Evolutionary conservation across 2,329 filamentous ascomycete genomes (phyloP).

Genomic region (Amphichorda felina): DNA sequence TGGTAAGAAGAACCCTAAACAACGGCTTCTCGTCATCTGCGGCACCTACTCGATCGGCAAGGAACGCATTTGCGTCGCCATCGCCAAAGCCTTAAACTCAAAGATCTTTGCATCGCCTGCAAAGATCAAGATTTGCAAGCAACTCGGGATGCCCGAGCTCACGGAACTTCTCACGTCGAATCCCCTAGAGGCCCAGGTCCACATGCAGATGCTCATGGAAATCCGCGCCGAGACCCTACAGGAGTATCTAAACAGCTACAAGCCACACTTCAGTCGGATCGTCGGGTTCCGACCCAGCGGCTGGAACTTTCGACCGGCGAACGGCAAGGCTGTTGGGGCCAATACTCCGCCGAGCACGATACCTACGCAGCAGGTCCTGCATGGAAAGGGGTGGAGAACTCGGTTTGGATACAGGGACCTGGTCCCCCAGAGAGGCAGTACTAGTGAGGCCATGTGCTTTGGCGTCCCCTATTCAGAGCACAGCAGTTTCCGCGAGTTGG

Average conservation of each 20-base stretch:
- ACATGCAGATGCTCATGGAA: conserved; percentile 95
- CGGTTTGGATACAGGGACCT: conserved; percentile 62
- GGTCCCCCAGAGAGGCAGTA: conserved; percentile 72
- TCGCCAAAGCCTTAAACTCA: conserved; percentile 71
- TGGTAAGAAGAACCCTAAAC: conserved; percentile 11
- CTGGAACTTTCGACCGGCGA: conserved; percentile 78
- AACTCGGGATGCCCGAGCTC: conserved; percentile 78
- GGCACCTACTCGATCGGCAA: conserved; percentile 98
- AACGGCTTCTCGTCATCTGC: conserved; percentile 78
- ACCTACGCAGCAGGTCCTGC: conserved; percentile 37
- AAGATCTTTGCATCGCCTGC: conserved; percentile 81
- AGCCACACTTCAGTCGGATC: conserved; percentile 71
- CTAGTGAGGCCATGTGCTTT: conserved; percentile 72
- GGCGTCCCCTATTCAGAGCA: conserved; percentile 95
- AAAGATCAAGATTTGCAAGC: conserved; percentile 76
- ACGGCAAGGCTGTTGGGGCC: conserved; percentile 39
- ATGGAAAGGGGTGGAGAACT: conserved; percentile 60
- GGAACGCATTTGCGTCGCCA: conserved; percentile 87
- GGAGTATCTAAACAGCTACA: conserved; percentile 74
- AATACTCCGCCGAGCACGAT: conserved; percentile 36
- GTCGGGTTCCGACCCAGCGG: conserved; percentile 88
- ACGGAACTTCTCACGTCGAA: conserved; percentile 64
- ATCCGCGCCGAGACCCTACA: conserved; percentile 83
- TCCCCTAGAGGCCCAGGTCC: conserved; percentile 79
- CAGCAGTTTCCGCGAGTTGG: conserved; percentile 86